Percentiles rank a stretch among this genome's conserved stretches.
Conservation (phyloP, 129 eudicot genomes). For the Escallonia rubra region DNA sequence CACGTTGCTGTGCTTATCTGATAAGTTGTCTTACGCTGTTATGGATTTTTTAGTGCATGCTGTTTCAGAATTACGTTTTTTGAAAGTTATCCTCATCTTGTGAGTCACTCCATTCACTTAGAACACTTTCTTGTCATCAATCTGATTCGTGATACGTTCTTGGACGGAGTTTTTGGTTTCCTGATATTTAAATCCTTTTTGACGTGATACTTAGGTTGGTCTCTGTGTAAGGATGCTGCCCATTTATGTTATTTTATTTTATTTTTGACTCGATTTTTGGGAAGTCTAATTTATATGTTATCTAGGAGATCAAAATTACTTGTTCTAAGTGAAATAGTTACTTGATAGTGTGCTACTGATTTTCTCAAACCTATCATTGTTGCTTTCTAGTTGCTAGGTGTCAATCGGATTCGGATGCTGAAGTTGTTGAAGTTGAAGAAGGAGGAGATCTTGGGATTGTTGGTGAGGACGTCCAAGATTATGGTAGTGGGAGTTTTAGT, state of each 20-base stretch:
- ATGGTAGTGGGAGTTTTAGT: constrained; percentile 49
- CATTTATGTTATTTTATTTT: not conserved
- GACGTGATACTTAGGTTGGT: not conserved
- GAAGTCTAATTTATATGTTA: not conserved
- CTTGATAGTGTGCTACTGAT: not conserved
- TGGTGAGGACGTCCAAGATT: constrained; percentile 65
- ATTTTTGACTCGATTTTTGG: not conserved
- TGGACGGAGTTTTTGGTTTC: too few relatives aligned
- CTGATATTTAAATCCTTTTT: not conserved
- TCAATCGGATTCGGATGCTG: constrained; percentile 63
- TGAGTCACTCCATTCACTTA: not conserved
- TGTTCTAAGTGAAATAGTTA: too few relatives aligned
- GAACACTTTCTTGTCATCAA: not conserved
- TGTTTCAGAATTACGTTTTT: not conserved
- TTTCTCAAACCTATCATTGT: constrained; percentile 1
- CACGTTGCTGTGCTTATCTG: not conserved
- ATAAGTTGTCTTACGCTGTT: not conserved
- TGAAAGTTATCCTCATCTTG: not conserved
- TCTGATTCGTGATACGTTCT: not conserved
- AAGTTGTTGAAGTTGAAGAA: constrained; percentile 50
- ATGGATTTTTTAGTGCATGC: not conserved
- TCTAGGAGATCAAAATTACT: not conserved
- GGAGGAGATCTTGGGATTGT: constrained; percentile 77
- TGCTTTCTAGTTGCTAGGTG: constrained; percentile 64
- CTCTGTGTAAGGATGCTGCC: not conserved